Percentiles rank a stretch among this genome's conserved stretches.
These are phyloP conservation scores for Hyaloscypha finlandica DNA, from an alignment of 495 filamentous ascomycete species.

Conservation along the genomic window DNA sequence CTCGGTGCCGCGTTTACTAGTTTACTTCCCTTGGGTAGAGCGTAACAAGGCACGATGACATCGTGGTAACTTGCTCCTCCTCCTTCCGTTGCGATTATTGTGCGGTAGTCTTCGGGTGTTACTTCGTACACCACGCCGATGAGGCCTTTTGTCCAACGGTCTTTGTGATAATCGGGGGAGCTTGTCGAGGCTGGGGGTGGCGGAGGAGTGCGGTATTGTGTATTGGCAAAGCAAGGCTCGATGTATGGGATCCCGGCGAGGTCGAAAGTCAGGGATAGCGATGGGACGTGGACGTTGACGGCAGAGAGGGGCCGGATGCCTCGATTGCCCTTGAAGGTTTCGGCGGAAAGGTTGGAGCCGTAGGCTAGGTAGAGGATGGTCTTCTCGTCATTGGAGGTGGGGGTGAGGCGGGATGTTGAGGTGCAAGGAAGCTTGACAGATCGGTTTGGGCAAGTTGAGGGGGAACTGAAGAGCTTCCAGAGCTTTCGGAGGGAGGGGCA, in stretches of 20 bases:
- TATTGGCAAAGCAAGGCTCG: conserved; percentile 93
- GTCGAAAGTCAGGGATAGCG: conserved; percentile 77
- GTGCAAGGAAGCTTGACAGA: conserved; percentile 8
- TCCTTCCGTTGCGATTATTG: conserved; percentile 88
- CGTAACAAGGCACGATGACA: conserved; percentile 72
- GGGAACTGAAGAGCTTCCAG: background rate
- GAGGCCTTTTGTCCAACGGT: conserved; percentile 73
- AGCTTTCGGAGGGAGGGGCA: background rate
- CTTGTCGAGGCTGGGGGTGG: conserved; percentile 24
- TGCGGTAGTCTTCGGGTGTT: conserved; percentile 74
- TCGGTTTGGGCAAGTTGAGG: background rate
- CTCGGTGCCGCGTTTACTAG: conserved; percentile 8
- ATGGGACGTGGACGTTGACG: conserved; percentile 77
- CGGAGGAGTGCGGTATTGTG: conserved; percentile 53
- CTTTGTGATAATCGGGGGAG: conserved; percentile 44
- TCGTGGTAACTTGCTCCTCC: conserved; percentile 81
- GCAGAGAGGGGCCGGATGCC: conserved; percentile 78
- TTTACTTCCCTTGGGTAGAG: conserved; percentile 50
- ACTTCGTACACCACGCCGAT: conserved; percentile 96
- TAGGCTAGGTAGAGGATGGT: conserved; percentile 93
- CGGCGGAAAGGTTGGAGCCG: conserved; percentile 80
- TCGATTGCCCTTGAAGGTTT: conserved; percentile 73
- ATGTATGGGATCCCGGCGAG: conserved; percentile 81
- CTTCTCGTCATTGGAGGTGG: conserved; percentile 8
- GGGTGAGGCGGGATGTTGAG: conserved; percentile 7